Percentiles rank a stretch among this genome's conserved stretches.
Evolutionary conservation across 164 flowering plant species (phyloP).

Genomic region (Macadamia integrifolia): DNA sequence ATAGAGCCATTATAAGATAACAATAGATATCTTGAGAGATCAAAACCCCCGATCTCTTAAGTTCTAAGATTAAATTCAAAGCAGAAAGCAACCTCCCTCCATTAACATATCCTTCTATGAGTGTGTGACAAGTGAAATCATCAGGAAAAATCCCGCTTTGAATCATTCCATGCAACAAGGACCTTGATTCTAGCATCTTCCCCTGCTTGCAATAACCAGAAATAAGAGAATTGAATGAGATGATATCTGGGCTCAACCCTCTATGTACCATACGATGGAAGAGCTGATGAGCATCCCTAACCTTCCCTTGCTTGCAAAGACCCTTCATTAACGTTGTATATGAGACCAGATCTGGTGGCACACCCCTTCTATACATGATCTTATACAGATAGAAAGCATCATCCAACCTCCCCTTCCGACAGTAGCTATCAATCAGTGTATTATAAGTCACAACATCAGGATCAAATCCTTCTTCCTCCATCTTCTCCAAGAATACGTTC

Average conservation of each 20-base stretch:
- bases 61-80: slow-evolving; percentile 66
- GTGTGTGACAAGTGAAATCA: slow-evolving; percentile 44
- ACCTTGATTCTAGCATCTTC: slow-evolving; percentile 54
- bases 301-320: slow-evolving; percentile 52
- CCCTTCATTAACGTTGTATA: slow-evolving; percentile 75
- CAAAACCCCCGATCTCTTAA: slow-evolving; percentile 40
- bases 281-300: slow-evolving; percentile 71
- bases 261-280: slow-evolving; percentile 61
- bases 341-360: slow-evolving; percentile 69
- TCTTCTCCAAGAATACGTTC: slow-evolving; percentile 69
- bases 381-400: slow-evolving; percentile 74
- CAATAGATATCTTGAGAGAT: slow-evolving; percentile 39
- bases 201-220: slow-evolving; percentile 73
- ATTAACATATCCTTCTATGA: slow-evolving; percentile 62
- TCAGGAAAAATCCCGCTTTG: slow-evolving; percentile 52
- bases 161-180: slow-evolving; percentile 59
- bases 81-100: slow-evolving; percentile 50
- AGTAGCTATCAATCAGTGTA: slow-evolving; percentile 64
- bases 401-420: slow-evolving; percentile 56
- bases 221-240: slow-evolving; percentile 68
- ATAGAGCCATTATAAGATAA: slow-evolving; percentile 44
- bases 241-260: slow-evolving; percentile 61
- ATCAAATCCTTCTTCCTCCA: slow-evolving; percentile 91
- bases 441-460: slow-evolving; percentile 93
- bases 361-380: slow-evolving; percentile 72